These are phyloP conservation scores for Pleurotus platypus DNA, from an alignment of 768 basidiomycete species.

Conservation along the genomic window DNA sequence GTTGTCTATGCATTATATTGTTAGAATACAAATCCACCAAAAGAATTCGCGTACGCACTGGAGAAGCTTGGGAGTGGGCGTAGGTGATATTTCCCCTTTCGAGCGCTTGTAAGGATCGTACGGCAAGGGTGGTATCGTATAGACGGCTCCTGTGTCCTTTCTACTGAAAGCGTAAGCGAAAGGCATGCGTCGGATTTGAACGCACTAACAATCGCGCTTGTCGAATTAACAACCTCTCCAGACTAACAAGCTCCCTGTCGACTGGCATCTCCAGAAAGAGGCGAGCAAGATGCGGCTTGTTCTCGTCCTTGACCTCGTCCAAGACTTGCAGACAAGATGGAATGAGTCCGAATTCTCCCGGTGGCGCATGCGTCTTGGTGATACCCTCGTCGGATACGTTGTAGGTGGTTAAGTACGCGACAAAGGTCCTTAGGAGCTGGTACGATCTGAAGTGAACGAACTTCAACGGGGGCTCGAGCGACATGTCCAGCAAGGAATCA, in stretches of 20 bases:
- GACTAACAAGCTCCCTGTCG: neutral
- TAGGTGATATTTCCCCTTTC: neutral
- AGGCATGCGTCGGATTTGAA: neutral
- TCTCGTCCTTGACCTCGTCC: slow-evolving; percentile 1
- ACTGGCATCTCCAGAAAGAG: neutral
- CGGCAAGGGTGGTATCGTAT: neutral
- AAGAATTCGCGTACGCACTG: neutral
- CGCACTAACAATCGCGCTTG: neutral
- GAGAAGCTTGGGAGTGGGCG: neutral
- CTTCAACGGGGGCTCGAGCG: neutral
- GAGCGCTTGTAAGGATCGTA: neutral
- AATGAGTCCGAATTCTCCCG: neutral
- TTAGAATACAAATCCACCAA: neutral
- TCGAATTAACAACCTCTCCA: neutral
- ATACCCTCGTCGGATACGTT: slow-evolving; percentile 1
- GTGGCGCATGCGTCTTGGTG: neutral
- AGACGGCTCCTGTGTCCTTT: neutral
- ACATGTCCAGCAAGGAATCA: neutral
- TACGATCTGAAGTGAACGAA: neutral
- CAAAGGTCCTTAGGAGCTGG: neutral
- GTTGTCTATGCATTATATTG: neutral
- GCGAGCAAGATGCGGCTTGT: neutral
- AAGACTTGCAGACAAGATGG: neutral
- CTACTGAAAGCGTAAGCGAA: neutral
- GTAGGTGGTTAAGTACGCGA: neutral